These are phyloP conservation scores for Psidium guajava DNA, from an alignment of 345 rosid species.

Conservation along the genomic window DNA sequence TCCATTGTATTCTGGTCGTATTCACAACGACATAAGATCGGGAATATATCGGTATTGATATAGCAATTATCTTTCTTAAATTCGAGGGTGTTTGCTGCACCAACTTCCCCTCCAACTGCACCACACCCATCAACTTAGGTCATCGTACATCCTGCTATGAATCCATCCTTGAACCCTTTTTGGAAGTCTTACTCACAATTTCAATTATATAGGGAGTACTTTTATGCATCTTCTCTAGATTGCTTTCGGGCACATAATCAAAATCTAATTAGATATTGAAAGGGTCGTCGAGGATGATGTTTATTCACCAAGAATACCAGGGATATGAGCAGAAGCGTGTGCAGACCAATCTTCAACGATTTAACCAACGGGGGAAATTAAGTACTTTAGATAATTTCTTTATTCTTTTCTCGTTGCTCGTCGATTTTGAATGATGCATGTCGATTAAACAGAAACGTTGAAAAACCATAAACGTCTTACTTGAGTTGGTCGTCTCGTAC, in stretches of 20 bases:
- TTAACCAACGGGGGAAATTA: background rate
- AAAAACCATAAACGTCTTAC: background rate
- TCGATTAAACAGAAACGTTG: background rate
- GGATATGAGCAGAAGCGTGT: background rate
- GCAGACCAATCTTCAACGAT: background rate
- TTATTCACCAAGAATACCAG: background rate
- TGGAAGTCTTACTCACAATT: background rate
- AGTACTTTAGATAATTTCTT: background rate
- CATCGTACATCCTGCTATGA: background rate
- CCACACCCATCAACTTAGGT: slow-evolving; percentile 1
- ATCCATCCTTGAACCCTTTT: background rate
- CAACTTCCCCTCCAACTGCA: slow-evolving; percentile 19
- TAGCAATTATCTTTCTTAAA: slow-evolving; percentile 7
- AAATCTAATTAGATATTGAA: background rate
- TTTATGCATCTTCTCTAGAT: background rate
- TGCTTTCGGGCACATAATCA: background rate
- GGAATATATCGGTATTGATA: background rate
- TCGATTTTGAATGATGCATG: background rate
- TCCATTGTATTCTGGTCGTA: background rate
- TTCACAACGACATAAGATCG: background rate
- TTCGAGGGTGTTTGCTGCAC: slow-evolving; percentile 29
- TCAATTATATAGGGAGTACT: background rate
- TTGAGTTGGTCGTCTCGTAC: background rate
- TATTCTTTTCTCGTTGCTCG: background rate
- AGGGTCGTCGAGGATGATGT: background rate